phyloP scores from a whole-genome alignment of 2,329 filamentous ascomycete genomes.

The Diplodia corticola region DNA sequence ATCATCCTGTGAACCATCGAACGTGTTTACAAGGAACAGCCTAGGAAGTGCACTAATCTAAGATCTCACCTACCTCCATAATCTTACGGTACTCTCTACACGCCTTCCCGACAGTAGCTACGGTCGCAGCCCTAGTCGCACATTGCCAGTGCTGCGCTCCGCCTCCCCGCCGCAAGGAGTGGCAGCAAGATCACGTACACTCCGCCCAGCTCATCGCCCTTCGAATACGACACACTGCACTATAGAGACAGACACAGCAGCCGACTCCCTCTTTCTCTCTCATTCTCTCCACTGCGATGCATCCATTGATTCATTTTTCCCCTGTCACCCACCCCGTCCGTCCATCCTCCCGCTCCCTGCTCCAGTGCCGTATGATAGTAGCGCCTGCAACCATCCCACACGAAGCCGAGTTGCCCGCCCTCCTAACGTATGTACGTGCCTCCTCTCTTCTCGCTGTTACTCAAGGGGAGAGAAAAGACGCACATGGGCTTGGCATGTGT shows the following conservation, averaged over 20 bases:
- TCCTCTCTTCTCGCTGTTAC: neutral
- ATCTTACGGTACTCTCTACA: neutral
- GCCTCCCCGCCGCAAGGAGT: neutral
- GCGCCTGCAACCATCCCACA: neutral
- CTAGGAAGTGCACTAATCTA: neutral
- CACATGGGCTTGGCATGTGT: neutral
- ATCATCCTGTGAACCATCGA: too few relatives aligned
- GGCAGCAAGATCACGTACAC: neutral
- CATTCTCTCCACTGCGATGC: too few relatives aligned
- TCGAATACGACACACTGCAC: too few relatives aligned
- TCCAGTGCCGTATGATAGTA: neutral
- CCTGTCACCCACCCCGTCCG: too few relatives aligned
- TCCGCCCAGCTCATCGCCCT: neutral
- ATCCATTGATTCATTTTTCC: too few relatives aligned
- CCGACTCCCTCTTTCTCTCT: too few relatives aligned
- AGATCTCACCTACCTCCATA: neutral
- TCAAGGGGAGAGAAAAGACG: neutral
- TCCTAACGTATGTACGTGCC: neutral
- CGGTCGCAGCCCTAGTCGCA: neutral
- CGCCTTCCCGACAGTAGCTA: neutral
- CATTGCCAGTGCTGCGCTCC: neutral
- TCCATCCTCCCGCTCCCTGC: neutral
- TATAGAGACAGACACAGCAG: too few relatives aligned
- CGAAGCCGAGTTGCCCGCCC: neutral
- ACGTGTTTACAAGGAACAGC: neutral